phyloP scores from a whole-genome alignment of 352 stramenopile genomes.

The Thraustochytrium sp. region DNA sequence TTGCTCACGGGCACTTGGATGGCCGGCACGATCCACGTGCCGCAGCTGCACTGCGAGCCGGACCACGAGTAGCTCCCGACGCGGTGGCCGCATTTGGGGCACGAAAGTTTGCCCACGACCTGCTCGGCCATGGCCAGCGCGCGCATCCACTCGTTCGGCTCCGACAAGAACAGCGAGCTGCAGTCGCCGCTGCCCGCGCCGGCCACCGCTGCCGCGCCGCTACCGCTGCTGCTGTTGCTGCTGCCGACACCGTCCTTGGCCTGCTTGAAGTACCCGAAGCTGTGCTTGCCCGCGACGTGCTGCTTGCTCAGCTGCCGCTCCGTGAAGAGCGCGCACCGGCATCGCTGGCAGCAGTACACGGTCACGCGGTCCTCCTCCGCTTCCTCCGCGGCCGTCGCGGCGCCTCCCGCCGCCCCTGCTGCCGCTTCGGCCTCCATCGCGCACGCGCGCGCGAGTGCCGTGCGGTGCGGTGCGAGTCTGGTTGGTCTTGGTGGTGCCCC shows the following conservation, averaged over 20 bases:
- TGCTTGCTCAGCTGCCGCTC: neutral
- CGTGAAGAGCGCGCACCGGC: slow-evolving; percentile 11
- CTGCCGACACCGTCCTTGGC: neutral
- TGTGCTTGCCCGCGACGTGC: neutral
- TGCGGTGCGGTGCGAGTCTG: no score
- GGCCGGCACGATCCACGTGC: slow-evolving; percentile 30
- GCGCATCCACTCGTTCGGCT: slow-evolving; percentile 34
- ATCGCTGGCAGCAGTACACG: slow-evolving; percentile 34
- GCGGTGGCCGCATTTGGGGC: neutral
- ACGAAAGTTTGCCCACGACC: slow-evolving; percentile 24
- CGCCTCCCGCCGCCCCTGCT: no score
- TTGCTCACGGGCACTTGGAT: slow-evolving; percentile 23
- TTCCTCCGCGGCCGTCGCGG: no score
- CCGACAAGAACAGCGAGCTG: slow-evolving; percentile 38
- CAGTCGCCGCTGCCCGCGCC: neutral
- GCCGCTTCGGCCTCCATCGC: no score
- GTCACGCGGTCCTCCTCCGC: neutral
- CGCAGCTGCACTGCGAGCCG: slow-evolving; percentile 28
- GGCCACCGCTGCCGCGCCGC: no score
- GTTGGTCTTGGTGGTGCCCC: no score
- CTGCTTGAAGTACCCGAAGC: neutral
- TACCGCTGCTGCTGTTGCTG: neutral
- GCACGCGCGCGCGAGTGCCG: no score
- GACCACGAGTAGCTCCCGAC: slow-evolving; percentile 18
- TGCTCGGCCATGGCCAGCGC: neutral